Conservation (phyloP, 805 yeast species). For the Phaffomyces antillensis region DNA sequence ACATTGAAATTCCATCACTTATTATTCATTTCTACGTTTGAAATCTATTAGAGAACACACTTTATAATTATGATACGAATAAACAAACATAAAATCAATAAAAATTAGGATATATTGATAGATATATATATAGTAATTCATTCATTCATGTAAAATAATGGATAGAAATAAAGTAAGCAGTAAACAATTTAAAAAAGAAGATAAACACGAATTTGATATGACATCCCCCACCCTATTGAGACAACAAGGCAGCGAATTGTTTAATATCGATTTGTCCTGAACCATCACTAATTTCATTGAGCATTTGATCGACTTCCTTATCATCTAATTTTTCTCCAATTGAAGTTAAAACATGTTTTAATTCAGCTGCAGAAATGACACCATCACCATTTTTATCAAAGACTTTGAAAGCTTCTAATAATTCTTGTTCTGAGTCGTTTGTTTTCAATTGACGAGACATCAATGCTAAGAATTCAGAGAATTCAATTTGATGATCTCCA, state of each 20-base stretch:
- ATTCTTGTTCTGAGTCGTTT: conserved; percentile 94
- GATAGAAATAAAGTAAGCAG: background rate
- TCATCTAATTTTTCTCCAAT: conserved; percentile 96
- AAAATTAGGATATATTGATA: too few species aligned
- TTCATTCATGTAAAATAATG: background rate
- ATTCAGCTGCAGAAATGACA: conserved; percentile 91
- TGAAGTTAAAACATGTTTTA: conserved; percentile 93
- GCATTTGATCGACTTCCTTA: conserved; percentile 96
- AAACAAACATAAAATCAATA: too few species aligned
- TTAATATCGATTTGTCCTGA: conserved; percentile 97
- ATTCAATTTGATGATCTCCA: conserved; percentile 85
- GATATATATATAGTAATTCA: too few species aligned
- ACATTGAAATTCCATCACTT: background rate
- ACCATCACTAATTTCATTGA: conserved; percentile 90
- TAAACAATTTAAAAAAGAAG: background rate
- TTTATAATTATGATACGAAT: too few species aligned
- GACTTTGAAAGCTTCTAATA: conserved; percentile 95
- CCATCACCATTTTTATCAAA: conserved; percentile 95
- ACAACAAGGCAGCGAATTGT: conserved; percentile 89
- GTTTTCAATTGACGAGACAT: conserved; percentile 87
- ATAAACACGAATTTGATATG: background rate
- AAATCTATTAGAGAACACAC: too few species aligned
- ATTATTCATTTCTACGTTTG: background rate
- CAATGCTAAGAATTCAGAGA: conserved; percentile 75
- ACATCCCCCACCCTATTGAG: conserved; percentile 39